A percentile compares a stretch with the other conserved stretches of the same genome.
Evolutionary conservation across 78 protist species (phyloP).

Genomic region (Dictyostelium brefeldianum): DNA sequence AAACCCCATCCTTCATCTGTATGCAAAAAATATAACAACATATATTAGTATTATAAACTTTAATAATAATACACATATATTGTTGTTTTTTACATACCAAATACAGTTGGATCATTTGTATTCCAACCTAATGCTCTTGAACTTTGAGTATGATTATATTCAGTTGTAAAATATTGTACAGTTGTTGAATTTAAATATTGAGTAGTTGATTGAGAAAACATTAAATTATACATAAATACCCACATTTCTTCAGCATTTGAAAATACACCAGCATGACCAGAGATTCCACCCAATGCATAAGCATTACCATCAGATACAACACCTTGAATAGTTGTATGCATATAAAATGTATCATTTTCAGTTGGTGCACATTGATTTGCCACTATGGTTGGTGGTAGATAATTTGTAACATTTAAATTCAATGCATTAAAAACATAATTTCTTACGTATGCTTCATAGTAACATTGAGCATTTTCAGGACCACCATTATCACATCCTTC

Average conservation of each 20-base stretch:
- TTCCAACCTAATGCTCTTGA: slow-evolving; percentile 81
- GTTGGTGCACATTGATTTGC: slow-evolving; percentile 73
- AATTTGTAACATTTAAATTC: slow-evolving; percentile 36
- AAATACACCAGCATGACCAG: slow-evolving; percentile 94
- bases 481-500: slow-evolving; percentile 67
- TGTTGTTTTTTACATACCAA: slow-evolving; percentile 28
- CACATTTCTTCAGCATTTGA: slow-evolving; percentile 75
- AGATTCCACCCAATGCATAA: slow-evolving; percentile 91
- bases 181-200: slow-evolving; percentile 85
- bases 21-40: neutral
- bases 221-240: slow-evolving; percentile 24
- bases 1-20: slow-evolving; percentile 66
- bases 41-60: neutral
- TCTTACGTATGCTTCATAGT: slow-evolving; percentile 89
- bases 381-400: slow-evolving; percentile 59
- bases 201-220: slow-evolving; percentile 36
- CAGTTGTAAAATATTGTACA: slow-evolving; percentile 52
- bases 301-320: slow-evolving; percentile 91
- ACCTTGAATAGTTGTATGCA: slow-evolving; percentile 84
- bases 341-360: slow-evolving; percentile 82
- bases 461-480: slow-evolving; percentile 77
- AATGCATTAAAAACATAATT: slow-evolving; percentile 64
- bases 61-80: neutral
- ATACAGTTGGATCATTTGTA: slow-evolving; percentile 78
- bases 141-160: slow-evolving; percentile 83